Evolutionary conservation across 768 basidiomycete genomes (phyloP).

Genomic region (Trametes coccinea): DNA sequence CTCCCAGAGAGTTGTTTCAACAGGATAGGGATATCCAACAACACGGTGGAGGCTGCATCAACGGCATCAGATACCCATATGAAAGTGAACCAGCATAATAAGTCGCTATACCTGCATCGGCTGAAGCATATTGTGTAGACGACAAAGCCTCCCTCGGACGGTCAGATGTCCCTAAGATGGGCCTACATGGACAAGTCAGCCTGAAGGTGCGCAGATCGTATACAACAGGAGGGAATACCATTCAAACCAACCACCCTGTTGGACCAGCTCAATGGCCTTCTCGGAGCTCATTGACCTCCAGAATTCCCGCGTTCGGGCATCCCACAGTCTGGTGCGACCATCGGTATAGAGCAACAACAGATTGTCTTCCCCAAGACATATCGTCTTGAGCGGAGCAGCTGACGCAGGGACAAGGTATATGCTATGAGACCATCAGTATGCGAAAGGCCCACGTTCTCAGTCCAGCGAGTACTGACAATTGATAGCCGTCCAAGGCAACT

Average conservation of each 20-base stretch:
- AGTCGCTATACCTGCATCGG: slow-evolving; percentile 28
- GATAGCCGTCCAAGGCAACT: slow-evolving; percentile 70
- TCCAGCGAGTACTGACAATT: slow-evolving; percentile 57
- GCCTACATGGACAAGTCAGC: neutral
- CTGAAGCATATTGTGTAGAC: neutral
- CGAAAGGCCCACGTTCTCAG: neutral
- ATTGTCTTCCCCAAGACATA: slow-evolving; percentile 70
- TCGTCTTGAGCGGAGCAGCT: slow-evolving; percentile 56
- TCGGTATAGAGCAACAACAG: slow-evolving; percentile 76
- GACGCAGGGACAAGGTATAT: slow-evolving; percentile 83
- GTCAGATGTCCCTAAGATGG: neutral
- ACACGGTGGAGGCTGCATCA: slow-evolving; percentile 32
- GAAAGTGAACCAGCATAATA: neutral
- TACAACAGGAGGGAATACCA: slow-evolving; percentile 46
- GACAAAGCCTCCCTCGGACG: neutral
- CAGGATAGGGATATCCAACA: slow-evolving; percentile 32
- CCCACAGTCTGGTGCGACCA: slow-evolving; percentile 83
- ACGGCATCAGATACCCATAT: neutral
- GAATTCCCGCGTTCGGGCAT: slow-evolving; percentile 78
- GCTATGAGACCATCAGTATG: slow-evolving; percentile 40
- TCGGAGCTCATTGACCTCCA: slow-evolving; percentile 77
- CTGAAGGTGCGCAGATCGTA: too few species aligned
- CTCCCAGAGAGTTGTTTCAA: slow-evolving; percentile 19
- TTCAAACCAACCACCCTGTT: slow-evolving; percentile 71
- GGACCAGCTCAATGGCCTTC: slow-evolving; percentile 75